phyloP scores from a whole-genome alignment of 805 yeast genomes.

The Soucietia sequanensis region DNA sequence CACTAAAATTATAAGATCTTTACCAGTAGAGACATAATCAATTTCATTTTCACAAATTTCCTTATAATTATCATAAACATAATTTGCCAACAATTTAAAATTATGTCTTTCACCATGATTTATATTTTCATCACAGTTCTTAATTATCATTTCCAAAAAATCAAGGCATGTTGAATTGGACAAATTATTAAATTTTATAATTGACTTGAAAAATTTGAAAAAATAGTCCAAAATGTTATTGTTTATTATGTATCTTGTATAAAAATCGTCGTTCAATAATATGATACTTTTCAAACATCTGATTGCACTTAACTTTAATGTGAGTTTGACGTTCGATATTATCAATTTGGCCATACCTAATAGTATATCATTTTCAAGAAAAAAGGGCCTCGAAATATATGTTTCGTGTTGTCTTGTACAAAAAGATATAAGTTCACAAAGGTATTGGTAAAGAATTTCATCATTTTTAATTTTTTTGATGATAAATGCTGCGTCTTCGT shows the following conservation, averaged over 20 bases:
- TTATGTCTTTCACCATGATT: slow-evolving; percentile 15
- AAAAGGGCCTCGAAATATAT: slow-evolving; percentile 56
- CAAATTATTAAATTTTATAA: slow-evolving; percentile 54
- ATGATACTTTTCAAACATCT: slow-evolving; percentile 67
- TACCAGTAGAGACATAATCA: slow-evolving; percentile 29
- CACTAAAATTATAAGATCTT: slow-evolving; percentile 21
- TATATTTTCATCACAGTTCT: slow-evolving; percentile 19
- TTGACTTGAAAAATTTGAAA: slow-evolving; percentile 48
- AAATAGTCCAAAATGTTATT: slow-evolving; percentile 51
- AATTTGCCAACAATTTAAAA: slow-evolving; percentile 26
- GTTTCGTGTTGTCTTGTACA: slow-evolving; percentile 66
- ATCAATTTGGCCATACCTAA: slow-evolving; percentile 54
- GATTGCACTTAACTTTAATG: slow-evolving; percentile 64
- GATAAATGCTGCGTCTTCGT: too few species aligned
- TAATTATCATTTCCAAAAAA: slow-evolving; percentile 48
- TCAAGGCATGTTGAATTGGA: slow-evolving; percentile 76
- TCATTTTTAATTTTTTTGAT: slow-evolving; percentile 20
- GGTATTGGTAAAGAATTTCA: slow-evolving; percentile 48
- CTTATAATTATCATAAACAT: slow-evolving; percentile 31
- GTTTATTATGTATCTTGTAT: slow-evolving; percentile 55
- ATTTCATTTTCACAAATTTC: slow-evolving; percentile 24
- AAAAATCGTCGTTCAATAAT: slow-evolving; percentile 59
- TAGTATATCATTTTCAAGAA: slow-evolving; percentile 58
- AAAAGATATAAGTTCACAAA: slow-evolving; percentile 71
- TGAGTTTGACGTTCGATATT: slow-evolving; percentile 39